Percentiles rank a stretch among this genome's conserved stretches.
Evolutionary conservation across 1,284 basidiomycete species (phyloP).

Genomic region (Trichosporon faecale): DNA sequence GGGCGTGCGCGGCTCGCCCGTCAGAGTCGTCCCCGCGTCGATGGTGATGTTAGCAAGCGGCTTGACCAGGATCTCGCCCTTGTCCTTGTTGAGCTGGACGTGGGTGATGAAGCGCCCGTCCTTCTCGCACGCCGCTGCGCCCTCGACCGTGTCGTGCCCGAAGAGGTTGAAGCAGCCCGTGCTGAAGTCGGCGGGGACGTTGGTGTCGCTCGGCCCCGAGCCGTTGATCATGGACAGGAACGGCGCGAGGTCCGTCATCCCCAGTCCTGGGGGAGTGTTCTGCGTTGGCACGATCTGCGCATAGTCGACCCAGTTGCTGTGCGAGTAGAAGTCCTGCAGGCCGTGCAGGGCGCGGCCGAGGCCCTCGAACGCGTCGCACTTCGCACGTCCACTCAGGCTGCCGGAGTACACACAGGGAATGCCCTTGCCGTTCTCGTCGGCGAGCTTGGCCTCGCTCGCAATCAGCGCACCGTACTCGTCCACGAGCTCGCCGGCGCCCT

Average conservation of each 20-base stretch:
- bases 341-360: conserved; percentile 14
- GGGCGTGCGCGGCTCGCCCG: background rate
- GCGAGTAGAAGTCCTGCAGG: conserved; percentile 16
- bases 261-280: background rate
- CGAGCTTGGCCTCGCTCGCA: background rate
- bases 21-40: background rate
- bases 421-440: background rate
- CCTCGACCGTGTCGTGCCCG: conserved; percentile 10
- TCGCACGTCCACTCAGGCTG: background rate
- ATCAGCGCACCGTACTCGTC: background rate
- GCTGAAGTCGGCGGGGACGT: conserved; percentile 14
- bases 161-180: conserved; percentile 14
- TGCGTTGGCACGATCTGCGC: background rate
- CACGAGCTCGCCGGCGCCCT: background rate
- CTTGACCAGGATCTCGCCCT: conserved; percentile 7
- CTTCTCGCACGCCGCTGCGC: conserved; percentile 13
- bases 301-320: conserved; percentile 16
- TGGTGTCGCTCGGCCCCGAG: background rate
- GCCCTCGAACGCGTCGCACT: conserved; percentile 14
- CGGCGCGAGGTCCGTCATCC: background rate
- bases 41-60: background rate
- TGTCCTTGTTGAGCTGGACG: conserved; percentile 17
- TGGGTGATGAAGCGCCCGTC: conserved; percentile 13
- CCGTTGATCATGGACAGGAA: conserved; percentile 14
- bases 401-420: conserved; percentile 3